phyloP scores from a whole-genome alignment of 495 filamentous ascomycete species.

The Penicillium fimorum region DNA sequence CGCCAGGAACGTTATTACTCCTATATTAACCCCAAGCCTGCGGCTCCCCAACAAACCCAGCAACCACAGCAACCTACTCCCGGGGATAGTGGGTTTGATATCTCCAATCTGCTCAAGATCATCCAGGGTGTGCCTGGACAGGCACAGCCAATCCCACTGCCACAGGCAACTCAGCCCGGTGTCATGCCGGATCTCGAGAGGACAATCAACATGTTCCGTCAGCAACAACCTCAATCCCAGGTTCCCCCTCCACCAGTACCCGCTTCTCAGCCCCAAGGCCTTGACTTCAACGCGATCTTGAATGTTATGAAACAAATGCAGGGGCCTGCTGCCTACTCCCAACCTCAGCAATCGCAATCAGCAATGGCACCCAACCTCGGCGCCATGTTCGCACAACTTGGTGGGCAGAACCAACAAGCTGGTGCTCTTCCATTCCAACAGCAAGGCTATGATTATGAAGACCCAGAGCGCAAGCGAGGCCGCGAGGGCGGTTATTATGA shows the following conservation, averaged over 20 bases:
- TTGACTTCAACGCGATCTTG: slow-evolving; percentile 40
- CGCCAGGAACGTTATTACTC: slow-evolving; percentile 48
- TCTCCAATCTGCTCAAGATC: slow-evolving; percentile 48
- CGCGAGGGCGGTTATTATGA: slow-evolving; percentile 37
- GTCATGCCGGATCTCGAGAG: slow-evolving; percentile 40
- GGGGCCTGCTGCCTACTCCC: slow-evolving; percentile 23
- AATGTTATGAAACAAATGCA: slow-evolving; percentile 40
- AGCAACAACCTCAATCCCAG: slow-evolving; percentile 39
- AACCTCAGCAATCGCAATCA: slow-evolving; percentile 31
- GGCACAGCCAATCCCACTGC: slow-evolving; percentile 33
- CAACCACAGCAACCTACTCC: slow-evolving; percentile 13
- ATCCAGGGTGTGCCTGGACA: slow-evolving; percentile 39
- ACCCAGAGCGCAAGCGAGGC: slow-evolving; percentile 46
- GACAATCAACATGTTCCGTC: slow-evolving; percentile 45
- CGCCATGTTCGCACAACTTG: slow-evolving; percentile 50
- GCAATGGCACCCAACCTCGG: slow-evolving; percentile 43
- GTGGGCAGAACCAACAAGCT: slow-evolving; percentile 33
- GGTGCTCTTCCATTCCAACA: slow-evolving; percentile 25
- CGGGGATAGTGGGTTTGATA: slow-evolving; percentile 39
- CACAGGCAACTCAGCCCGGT: slow-evolving; percentile 23
- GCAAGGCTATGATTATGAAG: slow-evolving; percentile 33
- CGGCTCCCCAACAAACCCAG: slow-evolving; percentile 26
- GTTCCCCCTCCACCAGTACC: slow-evolving; percentile 35
- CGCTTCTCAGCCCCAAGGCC: slow-evolving; percentile 20
- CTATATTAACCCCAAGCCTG: slow-evolving; percentile 37